phyloP scores from a whole-genome alignment of 345 rosid genomes.

The Boechera stricta region DNA sequence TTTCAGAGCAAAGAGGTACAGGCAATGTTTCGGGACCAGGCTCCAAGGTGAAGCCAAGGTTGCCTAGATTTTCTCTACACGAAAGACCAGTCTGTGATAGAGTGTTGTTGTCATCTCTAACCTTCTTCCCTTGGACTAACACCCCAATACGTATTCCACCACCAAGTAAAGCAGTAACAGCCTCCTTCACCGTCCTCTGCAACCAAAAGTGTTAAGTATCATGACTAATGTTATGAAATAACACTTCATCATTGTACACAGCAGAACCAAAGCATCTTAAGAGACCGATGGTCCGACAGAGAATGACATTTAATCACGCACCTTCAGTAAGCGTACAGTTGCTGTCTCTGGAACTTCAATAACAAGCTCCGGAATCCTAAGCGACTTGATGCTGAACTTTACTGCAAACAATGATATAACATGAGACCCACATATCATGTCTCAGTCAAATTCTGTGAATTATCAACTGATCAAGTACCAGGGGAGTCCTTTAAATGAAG shows the following conservation, averaged over 20 bases:
- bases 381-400: constrained; percentile 86
- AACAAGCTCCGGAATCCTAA: constrained; percentile 85
- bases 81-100: constrained; percentile 79
- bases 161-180: constrained; percentile 78
- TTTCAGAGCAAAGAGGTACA: constrained; percentile 54
- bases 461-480: constrained; percentile 54
- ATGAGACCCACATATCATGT: constrained; percentile 22
- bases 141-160: constrained; percentile 80
- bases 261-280: constrained; percentile 5
- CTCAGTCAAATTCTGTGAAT: constrained; percentile 12
- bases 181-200: constrained; percentile 84
- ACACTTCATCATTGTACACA: constrained; percentile 12
- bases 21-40: constrained; percentile 53
- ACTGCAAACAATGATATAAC: constrained; percentile 59
- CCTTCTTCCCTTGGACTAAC: constrained; percentile 84
- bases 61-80: constrained; percentile 60
- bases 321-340: constrained; percentile 91
- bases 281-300: background rate
- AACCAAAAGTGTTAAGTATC: constrained; percentile 29
- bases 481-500: constrained; percentile 66
- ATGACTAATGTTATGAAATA: constrained; percentile 6
- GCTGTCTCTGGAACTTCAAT: constrained; percentile 87
- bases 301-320: constrained; percentile 39
- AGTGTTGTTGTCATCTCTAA: constrained; percentile 83
- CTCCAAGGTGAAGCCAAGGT: constrained; percentile 85